Evolutionary conservation across 2,329 filamentous ascomycete species (phyloP).

Genomic region (Fusarium sp.): DNA sequence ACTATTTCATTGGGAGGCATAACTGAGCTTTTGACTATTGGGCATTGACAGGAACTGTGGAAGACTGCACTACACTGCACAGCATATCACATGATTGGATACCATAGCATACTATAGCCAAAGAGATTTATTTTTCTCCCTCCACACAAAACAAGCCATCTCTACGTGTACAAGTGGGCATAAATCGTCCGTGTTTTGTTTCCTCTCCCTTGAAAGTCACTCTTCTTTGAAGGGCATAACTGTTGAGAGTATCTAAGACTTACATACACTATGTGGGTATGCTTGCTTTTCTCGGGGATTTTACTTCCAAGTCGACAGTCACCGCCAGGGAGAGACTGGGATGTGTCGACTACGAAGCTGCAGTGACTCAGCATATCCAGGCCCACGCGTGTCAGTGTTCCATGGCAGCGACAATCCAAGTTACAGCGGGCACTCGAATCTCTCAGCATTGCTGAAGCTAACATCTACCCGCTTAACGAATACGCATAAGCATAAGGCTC

Average conservation of each 20-base stretch:
- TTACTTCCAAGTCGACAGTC: constrained; percentile 32
- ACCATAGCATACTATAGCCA: constrained; percentile 49
- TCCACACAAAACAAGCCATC: constrained; percentile 42
- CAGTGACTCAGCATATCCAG: constrained; percentile 25
- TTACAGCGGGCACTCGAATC: background rate
- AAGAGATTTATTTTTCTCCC: constrained; percentile 44
- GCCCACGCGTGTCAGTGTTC: constrained; percentile 11
- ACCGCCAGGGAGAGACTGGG: constrained; percentile 23
- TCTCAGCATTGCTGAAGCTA: constrained; percentile 8
- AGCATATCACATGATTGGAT: constrained; percentile 49
- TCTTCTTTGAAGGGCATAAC: constrained; percentile 13
- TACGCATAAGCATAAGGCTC: background rate
- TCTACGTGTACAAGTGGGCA: constrained; percentile 16
- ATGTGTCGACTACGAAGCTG: constrained; percentile 18
- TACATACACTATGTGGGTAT: constrained; percentile 20
- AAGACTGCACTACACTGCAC: constrained; percentile 49
- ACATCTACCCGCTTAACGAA: background rate
- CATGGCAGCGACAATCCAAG: constrained; percentile 5
- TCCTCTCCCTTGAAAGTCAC: constrained; percentile 12
- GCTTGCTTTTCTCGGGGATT: constrained; percentile 42
- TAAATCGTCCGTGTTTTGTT: constrained; percentile 21
- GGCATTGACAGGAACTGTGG: constrained; percentile 46
- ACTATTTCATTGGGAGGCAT: constrained; percentile 42
- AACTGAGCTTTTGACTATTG: constrained; percentile 45
- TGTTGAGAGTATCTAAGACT: constrained; percentile 11